Conservation (phyloP, 2,329 filamentous ascomycete species). For the Fusarium sulawesiense region DNA sequence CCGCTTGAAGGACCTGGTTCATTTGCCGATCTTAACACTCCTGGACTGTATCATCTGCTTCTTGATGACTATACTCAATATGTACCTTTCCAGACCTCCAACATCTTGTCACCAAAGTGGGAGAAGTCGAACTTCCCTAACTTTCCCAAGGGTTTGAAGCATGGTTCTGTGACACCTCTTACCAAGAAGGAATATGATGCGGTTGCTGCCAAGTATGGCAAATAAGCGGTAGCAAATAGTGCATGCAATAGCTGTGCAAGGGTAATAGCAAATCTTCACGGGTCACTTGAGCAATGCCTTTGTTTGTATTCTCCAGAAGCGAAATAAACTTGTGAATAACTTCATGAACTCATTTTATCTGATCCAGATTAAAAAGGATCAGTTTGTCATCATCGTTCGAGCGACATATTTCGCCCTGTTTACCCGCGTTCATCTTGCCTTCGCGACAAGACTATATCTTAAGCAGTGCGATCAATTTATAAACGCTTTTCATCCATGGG, state of each 20-base stretch:
- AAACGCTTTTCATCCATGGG: neutral
- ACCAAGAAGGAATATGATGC: slow-evolving; percentile 56
- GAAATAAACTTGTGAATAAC: neutral
- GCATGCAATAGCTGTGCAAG: neutral
- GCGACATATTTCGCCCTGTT: neutral
- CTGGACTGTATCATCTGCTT: slow-evolving; percentile 54
- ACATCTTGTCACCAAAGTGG: slow-evolving; percentile 50
- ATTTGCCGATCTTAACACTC: slow-evolving; percentile 52
- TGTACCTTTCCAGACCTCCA: slow-evolving; percentile 56
- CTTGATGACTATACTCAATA: slow-evolving; percentile 60
- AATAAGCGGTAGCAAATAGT: neutral
- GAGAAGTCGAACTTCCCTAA: slow-evolving; percentile 50
- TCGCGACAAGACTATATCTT: neutral
- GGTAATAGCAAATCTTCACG: too few relatives aligned
- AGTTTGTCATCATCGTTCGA: neutral
- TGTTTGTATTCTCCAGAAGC: neutral
- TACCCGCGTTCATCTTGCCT: neutral
- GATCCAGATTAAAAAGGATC: neutral
- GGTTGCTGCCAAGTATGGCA: slow-evolving; percentile 26
- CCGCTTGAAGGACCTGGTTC: slow-evolving; percentile 54
- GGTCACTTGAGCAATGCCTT: too few relatives aligned
- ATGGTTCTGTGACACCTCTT: slow-evolving; percentile 60
- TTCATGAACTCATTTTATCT: neutral
- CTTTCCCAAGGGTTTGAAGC: slow-evolving; percentile 59
- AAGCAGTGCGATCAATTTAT: neutral